phyloP scores from a whole-genome alignment of 352 stramenopile species.

The Phytophthora podocarpi region DNA sequence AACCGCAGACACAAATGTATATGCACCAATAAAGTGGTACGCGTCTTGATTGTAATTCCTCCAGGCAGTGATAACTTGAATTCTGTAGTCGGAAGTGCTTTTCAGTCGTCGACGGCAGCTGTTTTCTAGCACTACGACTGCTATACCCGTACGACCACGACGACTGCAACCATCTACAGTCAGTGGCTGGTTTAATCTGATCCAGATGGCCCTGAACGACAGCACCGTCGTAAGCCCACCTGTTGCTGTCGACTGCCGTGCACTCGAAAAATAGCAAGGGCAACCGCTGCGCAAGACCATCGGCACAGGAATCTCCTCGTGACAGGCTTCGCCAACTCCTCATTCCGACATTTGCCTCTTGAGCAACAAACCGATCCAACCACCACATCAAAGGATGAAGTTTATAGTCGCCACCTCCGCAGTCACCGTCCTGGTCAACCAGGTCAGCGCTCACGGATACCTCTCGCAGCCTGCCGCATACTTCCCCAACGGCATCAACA shows the following conservation, averaged over 20 bases:
- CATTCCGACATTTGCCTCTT: constrained; percentile 35
- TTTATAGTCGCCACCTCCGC: constrained; percentile 30
- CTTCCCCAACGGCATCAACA: constrained; percentile 39
- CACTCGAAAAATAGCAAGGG: background rate
- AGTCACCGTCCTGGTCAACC: constrained; percentile 23
- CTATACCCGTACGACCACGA: background rate
- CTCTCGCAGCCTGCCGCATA: constrained; percentile 37
- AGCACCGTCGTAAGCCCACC: constrained; percentile 20
- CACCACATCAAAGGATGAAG: constrained; percentile 21
- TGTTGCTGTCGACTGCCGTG: constrained; percentile 16
- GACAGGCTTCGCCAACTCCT: background rate
- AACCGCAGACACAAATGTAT: too few relatives aligned
- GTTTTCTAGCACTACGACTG: constrained; percentile 9
- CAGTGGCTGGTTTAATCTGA: constrained; percentile 3
- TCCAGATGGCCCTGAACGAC: constrained; percentile 11
- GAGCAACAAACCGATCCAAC: constrained; percentile 4
- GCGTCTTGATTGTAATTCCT: too few relatives aligned
- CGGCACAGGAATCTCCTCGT: constrained; percentile 1
- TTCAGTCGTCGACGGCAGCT: constrained; percentile 30
- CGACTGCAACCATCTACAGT: constrained; percentile 13
- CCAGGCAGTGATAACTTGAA: too few relatives aligned
- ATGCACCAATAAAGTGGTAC: too few relatives aligned
- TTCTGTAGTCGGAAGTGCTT: background rate
- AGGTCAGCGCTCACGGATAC: constrained; percentile 45
- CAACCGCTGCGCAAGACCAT: constrained; percentile 9